Evolutionary conservation across 1,284 basidiomycete species (phyloP), one percentile per base, ranked within the genome.

Genomic region (Gomphus sp.): DNA sequence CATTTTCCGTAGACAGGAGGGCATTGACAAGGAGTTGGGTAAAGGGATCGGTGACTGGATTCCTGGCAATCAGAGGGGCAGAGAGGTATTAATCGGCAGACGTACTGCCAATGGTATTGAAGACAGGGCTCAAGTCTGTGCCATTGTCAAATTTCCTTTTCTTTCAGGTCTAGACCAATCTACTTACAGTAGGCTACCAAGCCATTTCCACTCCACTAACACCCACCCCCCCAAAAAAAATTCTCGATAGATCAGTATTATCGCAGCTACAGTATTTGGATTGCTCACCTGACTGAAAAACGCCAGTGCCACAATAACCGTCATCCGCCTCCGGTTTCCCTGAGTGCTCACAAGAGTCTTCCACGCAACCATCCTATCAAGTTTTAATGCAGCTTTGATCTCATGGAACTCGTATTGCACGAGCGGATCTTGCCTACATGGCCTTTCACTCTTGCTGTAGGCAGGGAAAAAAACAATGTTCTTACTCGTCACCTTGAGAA

Each of bases 341-440:
- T 72, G 73, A 3, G 75, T 80, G 63, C 66, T 72, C 66, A 82
- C 65, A 52, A 85, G 72, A 54, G 74, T 74, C 59, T 69, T 63
- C 77, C 78, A 84, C 9, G 54, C 55, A 41, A 73, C 69, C 54
- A 69, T 69, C 22, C 72, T 69, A 62, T 84, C 82, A 55, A 79
- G 72, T 6, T 68, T 69, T 63, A 83, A 74, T 7, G 80, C 80
- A 3, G 76, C 71, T 63, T 77, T 79, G 70, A 87, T 85, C 69
- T 84, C 82, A 62, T 79, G 73, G 60, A 80, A 80, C 67, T 85
- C 82, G 64, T 79, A 81, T 59, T 77, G 72, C 2, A 87, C 81
- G 2, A 86, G 74, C 0, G 81, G 79, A 63, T 85, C 80, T 39
- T 77, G 66, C 39, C 76, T 76, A 47, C 43, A 52, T 58, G 39